phyloP scores from a whole-genome alignment of 805 yeast genomes.

The Metschnikowia drakensbergensis region DNA sequence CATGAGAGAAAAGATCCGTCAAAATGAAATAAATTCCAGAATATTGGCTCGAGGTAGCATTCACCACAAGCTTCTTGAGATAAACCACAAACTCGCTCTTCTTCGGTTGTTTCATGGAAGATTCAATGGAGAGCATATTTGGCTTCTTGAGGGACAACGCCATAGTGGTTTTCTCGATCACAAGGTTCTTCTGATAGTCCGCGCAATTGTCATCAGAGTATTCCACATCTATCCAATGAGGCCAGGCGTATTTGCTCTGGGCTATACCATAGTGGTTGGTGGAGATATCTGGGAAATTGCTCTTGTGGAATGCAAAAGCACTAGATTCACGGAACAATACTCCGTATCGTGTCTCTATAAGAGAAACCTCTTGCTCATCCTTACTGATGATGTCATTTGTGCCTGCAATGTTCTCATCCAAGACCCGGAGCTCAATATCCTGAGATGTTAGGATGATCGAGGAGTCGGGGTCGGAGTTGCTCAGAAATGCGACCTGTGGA shows the following conservation, averaged over 20 bases:
- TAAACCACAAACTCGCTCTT: constrained; percentile 30
- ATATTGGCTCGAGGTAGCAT: constrained; percentile 38
- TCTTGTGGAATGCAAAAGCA: constrained; percentile 46
- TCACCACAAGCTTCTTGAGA: constrained; percentile 36
- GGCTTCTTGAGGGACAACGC: constrained; percentile 49
- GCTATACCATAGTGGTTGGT: constrained; percentile 6
- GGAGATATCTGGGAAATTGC: constrained; percentile 15
- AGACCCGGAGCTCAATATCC: constrained; percentile 55
- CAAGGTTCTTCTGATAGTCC: constrained; percentile 23
- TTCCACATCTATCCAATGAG: constrained; percentile 23
- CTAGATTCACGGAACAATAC: constrained; percentile 54
- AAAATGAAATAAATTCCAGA: constrained; percentile 32
- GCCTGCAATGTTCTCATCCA: constrained; percentile 42
- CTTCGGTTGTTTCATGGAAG: constrained; percentile 17
- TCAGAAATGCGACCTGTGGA: constrained; percentile 74
- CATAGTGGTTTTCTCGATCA: constrained; percentile 34
- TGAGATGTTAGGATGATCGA: constrained; percentile 53
- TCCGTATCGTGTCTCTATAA: constrained; percentile 56
- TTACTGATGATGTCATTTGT: constrained; percentile 34
- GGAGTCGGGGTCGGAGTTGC: constrained; percentile 43
- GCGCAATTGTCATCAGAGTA: constrained; percentile 23
- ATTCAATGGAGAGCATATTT: constrained; percentile 44
- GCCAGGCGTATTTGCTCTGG: constrained; percentile 8
- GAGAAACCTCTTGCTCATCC: constrained; percentile 31
- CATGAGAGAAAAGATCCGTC: constrained; percentile 34